phyloP scores from a whole-genome alignment of 1,284 basidiomycete species.

The Thelephora terrestris region DNA sequence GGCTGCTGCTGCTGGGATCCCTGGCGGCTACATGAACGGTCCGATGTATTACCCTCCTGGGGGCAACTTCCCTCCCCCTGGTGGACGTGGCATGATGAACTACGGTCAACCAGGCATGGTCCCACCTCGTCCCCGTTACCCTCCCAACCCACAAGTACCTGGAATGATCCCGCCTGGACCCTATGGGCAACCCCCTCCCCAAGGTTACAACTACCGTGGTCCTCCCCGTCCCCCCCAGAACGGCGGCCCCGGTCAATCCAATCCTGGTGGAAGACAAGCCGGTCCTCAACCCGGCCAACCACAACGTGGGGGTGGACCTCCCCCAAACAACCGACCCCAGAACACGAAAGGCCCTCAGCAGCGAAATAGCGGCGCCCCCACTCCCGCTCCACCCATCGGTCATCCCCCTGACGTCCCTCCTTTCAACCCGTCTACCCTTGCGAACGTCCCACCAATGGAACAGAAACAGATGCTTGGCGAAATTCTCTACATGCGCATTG shows the following conservation, averaged over 20 bases:
- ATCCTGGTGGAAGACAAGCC: conserved; percentile 35
- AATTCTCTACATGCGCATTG: conserved; percentile 85
- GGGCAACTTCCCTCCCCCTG: conserved; percentile 66
- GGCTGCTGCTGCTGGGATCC: conserved; percentile 77
- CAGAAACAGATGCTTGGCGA: conserved; percentile 98
- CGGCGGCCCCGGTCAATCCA: conserved; percentile 44
- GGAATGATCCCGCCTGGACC: conserved; percentile 68
- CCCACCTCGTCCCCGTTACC: conserved; percentile 78
- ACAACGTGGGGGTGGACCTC: conserved; percentile 35
- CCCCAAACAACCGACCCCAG: conserved; percentile 25
- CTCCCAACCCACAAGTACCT: conserved; percentile 63
- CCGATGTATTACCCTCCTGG: conserved; percentile 87
- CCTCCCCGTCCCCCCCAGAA: conserved; percentile 31
- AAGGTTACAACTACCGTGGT: conserved; percentile 53
- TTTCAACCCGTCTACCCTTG: conserved; percentile 51
- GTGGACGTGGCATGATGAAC: conserved; percentile 75
- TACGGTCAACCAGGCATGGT: conserved; percentile 80
- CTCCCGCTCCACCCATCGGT: conserved; percentile 25
- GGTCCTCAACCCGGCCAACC: conserved; percentile 37
- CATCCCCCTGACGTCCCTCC: conserved; percentile 27
- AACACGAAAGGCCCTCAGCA: conserved; percentile 18
- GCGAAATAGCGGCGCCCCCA: conserved; percentile 25
- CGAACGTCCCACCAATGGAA: conserved; percentile 71
- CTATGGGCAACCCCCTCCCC: conserved; percentile 60
- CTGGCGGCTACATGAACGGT: conserved; percentile 73